Evolutionary conservation across 139 green algal genomes (phyloP).

Genomic region (Mychonastes homosphaera): DNA sequence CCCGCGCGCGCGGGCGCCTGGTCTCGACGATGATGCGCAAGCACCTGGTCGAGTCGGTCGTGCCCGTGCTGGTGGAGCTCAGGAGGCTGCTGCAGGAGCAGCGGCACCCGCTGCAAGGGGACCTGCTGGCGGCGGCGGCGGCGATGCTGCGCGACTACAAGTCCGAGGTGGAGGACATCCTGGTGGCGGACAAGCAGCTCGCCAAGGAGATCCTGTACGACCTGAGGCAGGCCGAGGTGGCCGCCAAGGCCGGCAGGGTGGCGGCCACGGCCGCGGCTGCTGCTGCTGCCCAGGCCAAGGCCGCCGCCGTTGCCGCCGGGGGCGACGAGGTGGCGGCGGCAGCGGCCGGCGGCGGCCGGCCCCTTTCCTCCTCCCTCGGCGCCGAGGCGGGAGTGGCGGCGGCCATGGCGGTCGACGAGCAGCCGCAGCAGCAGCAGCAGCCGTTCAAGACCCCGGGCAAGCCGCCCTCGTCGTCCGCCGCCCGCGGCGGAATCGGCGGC

Average conservation of each 20-base stretch:
- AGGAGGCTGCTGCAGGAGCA: constrained; percentile 41
- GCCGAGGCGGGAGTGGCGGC: constrained; percentile 9
- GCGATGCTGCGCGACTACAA: constrained; percentile 73
- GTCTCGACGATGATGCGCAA: constrained; percentile 74
- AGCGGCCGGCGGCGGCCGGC: not conserved
- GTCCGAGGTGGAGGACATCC: constrained; percentile 73
- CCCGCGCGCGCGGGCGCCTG: constrained; percentile 38
- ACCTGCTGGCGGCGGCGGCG: constrained; percentile 51
- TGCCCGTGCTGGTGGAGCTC: constrained; percentile 77
- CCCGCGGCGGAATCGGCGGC: too few species aligned
- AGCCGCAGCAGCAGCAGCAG: too few species aligned
- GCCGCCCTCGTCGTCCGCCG: too few species aligned
- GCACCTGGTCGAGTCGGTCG: constrained; percentile 70
- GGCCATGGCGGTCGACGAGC: too few species aligned
- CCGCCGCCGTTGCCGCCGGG: not conserved
- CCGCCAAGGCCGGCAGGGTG: constrained; percentile 8
- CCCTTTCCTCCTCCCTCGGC: not conserved
- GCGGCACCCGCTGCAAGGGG: constrained; percentile 53
- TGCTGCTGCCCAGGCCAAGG: not conserved
- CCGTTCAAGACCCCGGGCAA: too few species aligned
- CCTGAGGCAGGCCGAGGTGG: constrained; percentile 53
- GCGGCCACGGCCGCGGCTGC: constrained; percentile 2
- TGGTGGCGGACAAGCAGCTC: constrained; percentile 68
- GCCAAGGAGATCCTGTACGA: constrained; percentile 77
- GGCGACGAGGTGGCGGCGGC: not conserved